Evolutionary conservation across 441 rosid genomes (phyloP).

Genomic region (Theobroma grandiflorum): DNA sequence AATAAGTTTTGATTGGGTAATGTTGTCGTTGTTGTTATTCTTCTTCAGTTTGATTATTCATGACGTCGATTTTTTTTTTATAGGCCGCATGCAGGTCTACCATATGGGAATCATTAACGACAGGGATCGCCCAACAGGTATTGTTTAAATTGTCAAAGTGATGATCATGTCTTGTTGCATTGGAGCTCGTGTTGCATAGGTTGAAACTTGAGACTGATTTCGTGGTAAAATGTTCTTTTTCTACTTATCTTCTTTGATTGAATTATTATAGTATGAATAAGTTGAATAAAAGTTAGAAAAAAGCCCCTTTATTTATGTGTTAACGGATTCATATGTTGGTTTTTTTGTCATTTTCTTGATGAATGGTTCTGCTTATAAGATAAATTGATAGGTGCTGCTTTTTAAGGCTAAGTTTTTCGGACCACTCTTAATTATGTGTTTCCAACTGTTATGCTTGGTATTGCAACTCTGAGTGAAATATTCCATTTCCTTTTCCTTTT

Average conservation of each 20-base stretch:
- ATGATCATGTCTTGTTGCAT: constrained; percentile 8
- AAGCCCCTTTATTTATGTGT: neutral
- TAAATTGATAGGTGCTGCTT: no score
- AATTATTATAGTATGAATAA: neutral
- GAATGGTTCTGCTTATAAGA: no score
- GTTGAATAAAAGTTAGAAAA: neutral
- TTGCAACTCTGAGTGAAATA: neutral
- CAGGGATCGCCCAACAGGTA: constrained; percentile 58
- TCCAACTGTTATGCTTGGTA: neutral
- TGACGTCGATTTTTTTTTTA: neutral
- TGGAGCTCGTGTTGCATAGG: neutral
- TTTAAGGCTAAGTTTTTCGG: no score
- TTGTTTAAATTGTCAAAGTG: constrained; percentile 3
- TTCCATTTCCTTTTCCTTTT: neutral
- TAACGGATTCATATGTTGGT: no score
- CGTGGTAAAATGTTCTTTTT: neutral
- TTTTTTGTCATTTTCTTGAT: no score
- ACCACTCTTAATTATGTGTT: neutral
- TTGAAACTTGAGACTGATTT: constrained; percentile 8
- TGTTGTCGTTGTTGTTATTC: neutral
- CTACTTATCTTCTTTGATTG: neutral
- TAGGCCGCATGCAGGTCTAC: constrained; percentile 53
- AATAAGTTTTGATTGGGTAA: neutral
- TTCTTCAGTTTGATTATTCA: neutral
- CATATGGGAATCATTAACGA: constrained; percentile 43